These are phyloP conservation scores for Diaporthe sp. DNA, from an alignment of 2,329 filamentous ascomycete species.

Conservation along the genomic window DNA sequence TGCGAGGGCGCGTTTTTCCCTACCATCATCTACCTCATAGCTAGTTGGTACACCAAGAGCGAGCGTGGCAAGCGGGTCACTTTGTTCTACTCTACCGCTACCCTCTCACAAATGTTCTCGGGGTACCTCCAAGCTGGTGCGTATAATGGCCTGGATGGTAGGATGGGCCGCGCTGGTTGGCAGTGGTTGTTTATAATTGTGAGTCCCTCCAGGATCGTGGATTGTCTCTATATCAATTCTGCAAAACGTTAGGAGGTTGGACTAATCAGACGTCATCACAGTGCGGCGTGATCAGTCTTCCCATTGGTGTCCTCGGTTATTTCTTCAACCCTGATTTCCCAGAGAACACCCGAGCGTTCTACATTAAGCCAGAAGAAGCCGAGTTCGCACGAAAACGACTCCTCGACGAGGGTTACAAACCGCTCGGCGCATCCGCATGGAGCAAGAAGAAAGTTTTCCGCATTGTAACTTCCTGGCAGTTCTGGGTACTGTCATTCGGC, in stretches of 20 bases:
- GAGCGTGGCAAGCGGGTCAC: constrained; percentile 40
- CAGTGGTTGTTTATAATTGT: constrained; percentile 65
- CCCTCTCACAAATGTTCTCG: constrained; percentile 62
- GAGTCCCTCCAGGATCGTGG: background rate
- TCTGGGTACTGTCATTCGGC: constrained; percentile 36
- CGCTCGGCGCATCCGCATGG: constrained; percentile 34
- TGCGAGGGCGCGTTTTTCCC: constrained; percentile 43
- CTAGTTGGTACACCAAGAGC: constrained; percentile 39
- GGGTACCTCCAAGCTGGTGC: constrained; percentile 65
- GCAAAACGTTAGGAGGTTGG: too few species aligned
- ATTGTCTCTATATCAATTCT: background rate
- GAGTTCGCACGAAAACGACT: constrained; percentile 36
- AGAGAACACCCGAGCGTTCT: constrained; percentile 39
- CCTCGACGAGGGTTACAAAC: constrained; percentile 36
- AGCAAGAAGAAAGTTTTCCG: constrained; percentile 31
- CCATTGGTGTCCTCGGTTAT: constrained; percentile 42
- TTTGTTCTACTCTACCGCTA: constrained; percentile 39
- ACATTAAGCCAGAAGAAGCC: constrained; percentile 35
- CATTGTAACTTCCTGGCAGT: constrained; percentile 36
- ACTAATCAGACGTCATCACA: background rate
- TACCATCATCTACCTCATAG: constrained; percentile 40
- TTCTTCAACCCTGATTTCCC: constrained; percentile 42
- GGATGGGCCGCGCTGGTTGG: constrained; percentile 61
- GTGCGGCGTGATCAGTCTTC: constrained; percentile 44
- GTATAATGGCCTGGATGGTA: constrained; percentile 63